Evolutionary conservation across 176 grass and related monocot genomes (phyloP).

Genomic region (Triticum turgidum): DNA sequence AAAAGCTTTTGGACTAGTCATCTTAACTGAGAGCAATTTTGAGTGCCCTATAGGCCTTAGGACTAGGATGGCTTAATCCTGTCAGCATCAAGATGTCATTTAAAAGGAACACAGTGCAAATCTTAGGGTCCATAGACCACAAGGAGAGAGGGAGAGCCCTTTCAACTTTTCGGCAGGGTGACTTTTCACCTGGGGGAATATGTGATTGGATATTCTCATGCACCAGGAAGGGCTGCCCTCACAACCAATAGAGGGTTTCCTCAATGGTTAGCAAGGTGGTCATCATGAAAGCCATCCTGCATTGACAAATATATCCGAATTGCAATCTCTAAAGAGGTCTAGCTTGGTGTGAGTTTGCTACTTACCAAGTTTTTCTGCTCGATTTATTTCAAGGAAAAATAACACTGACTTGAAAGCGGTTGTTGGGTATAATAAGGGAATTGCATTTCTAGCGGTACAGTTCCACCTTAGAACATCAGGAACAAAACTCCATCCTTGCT

Average conservation of each 20-base stretch:
- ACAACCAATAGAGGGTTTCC: neutral
- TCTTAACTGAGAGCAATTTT: neutral
- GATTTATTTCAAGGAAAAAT: neutral
- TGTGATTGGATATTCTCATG: conserved; percentile 55
- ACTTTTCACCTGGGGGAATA: conserved; percentile 37
- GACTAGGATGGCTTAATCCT: conserved; percentile 22
- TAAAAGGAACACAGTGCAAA: conserved; percentile 31
- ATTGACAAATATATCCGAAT: neutral
- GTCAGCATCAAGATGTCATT: conserved; percentile 43
- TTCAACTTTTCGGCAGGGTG: conserved; percentile 35
- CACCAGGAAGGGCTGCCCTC: conserved; percentile 29
- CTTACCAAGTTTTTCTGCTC: neutral
- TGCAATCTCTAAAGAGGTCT: neutral
- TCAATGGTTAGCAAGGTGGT: conserved; percentile 20
- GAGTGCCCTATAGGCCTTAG: conserved; percentile 17
- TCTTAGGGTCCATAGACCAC: conserved; percentile 23
- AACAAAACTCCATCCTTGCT: too few relatives aligned
- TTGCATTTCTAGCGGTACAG: neutral
- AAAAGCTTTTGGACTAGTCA: conserved; percentile 25
- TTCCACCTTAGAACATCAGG: neutral
- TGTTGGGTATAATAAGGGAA: neutral
- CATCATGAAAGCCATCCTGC: conserved; percentile 10
- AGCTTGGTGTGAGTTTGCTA: neutral
- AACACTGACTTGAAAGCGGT: neutral
- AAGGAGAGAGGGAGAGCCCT: conserved; percentile 1